Conservation (phyloP, 345 rosid genomes). For the Excoecaria agallocha region DNA sequence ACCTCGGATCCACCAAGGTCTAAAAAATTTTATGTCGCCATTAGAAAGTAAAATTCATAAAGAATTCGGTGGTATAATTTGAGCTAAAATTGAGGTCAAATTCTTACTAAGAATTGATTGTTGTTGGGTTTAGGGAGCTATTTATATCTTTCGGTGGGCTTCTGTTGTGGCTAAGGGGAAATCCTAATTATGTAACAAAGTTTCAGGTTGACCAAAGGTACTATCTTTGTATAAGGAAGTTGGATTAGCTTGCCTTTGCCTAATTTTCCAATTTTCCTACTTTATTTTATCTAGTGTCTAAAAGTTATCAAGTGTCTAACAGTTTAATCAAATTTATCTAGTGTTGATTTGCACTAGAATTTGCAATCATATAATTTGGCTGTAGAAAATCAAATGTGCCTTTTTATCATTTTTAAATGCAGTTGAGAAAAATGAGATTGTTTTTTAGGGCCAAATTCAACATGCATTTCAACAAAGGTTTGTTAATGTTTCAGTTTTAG, state of each 20-base stretch:
- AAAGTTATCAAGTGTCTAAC: no score
- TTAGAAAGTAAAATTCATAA: no score
- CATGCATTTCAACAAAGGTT: neutral
- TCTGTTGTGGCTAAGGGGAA: slow-evolving; percentile 26
- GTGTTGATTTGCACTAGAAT: neutral
- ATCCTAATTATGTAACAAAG: slow-evolving; percentile 11
- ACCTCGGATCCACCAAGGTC: no score
- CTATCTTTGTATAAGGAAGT: slow-evolving; percentile 26
- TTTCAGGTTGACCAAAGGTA: slow-evolving; percentile 26
- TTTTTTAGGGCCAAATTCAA: neutral
- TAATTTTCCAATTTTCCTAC: neutral
- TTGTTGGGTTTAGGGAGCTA: slow-evolving; percentile 15
- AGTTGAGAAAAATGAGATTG: neutral
- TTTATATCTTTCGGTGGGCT: slow-evolving; percentile 30
- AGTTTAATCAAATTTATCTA: neutral
- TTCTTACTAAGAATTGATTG: no score
- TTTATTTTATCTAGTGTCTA: no score
- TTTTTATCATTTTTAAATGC: neutral
- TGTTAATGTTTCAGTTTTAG: no score
- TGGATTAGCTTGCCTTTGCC: neutral
- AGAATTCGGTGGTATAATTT: no score
- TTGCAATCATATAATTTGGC: no score
- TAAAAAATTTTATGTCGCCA: no score
- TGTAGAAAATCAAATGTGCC: neutral
- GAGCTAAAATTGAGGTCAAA: no score